Evolutionary conservation across 345 rosid genomes (phyloP).

Genomic region (Anastatica hierochuntica): DNA sequence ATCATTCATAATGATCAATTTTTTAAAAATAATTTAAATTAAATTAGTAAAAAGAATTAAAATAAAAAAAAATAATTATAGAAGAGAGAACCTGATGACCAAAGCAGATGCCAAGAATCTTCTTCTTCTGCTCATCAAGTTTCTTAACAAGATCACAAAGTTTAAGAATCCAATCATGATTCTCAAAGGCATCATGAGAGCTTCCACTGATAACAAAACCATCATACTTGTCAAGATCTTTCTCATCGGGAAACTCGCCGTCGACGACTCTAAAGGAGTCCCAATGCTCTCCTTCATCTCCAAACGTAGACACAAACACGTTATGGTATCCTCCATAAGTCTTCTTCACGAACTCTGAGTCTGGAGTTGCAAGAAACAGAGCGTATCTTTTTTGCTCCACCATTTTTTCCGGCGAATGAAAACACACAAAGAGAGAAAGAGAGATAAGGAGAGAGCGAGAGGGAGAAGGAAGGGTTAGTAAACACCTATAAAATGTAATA

Average conservation of each 20-base stretch:
- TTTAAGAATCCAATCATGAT: slow-evolving; percentile 59
- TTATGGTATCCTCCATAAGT: slow-evolving; percentile 69
- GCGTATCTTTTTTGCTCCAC: slow-evolving; percentile 33
- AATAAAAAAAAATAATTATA: no score
- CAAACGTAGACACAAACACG: slow-evolving; percentile 54
- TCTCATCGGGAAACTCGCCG: slow-evolving; percentile 62
- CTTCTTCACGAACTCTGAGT: slow-evolving; percentile 56
- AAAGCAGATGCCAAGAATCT: slow-evolving; percentile 77
- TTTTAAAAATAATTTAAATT: not conserved
- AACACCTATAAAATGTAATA: no score
- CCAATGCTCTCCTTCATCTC: slow-evolving; percentile 74
- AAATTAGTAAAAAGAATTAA: no score
- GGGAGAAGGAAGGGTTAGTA: no score
- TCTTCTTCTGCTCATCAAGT: slow-evolving; percentile 62
- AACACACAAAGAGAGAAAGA: no score
- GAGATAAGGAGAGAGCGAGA: no score
- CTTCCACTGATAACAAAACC: slow-evolving; percentile 82
- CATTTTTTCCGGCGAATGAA: no score
- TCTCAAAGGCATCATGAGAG: slow-evolving; percentile 61
- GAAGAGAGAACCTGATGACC: slow-evolving; percentile 99
- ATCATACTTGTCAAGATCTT: slow-evolving; percentile 48
- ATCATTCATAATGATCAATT: no score
- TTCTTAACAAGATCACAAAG: slow-evolving; percentile 49
- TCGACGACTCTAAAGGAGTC: slow-evolving; percentile 58
- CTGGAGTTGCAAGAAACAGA: slow-evolving; percentile 51